A percentile compares a stretch with the other conserved stretches of the same genome.
Evolutionary conservation across 805 yeast species (phyloP).

Genomic region (Yarrowia sp.): DNA sequence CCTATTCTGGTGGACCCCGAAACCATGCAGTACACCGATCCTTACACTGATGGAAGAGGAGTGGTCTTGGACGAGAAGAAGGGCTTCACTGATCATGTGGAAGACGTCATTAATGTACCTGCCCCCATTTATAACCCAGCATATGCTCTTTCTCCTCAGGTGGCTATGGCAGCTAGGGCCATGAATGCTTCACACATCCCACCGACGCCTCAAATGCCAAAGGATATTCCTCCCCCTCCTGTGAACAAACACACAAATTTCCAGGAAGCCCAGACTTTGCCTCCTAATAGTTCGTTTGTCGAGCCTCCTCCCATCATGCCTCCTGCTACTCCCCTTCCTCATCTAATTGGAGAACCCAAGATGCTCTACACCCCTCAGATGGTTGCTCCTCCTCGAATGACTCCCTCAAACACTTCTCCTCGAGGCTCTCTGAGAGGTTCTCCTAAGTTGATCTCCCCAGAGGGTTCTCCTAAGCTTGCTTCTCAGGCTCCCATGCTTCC

Average conservation of each 20-base stretch:
- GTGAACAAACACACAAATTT: background rate
- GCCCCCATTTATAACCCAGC: constrained; percentile 10
- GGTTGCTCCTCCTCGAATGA: constrained; percentile 12
- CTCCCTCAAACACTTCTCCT: background rate
- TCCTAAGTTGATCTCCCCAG: background rate
- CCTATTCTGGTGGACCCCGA: constrained; percentile 9
- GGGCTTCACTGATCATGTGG: constrained; percentile 3
- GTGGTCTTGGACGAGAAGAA: background rate
- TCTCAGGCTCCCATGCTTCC: background rate
- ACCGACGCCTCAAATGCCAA: background rate
- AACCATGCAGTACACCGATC: constrained; percentile 9
- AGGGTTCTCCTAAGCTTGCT: background rate
- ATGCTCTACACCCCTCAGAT: constrained; percentile 2
- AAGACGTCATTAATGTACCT: background rate
- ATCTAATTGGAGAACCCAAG: background rate
- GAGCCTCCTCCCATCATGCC: constrained; percentile 4
- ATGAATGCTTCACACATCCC: background rate
- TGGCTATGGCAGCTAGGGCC: background rate
- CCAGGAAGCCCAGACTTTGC: background rate
- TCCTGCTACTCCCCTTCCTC: background rate
- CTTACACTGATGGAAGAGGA: background rate
- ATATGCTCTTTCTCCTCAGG: constrained; percentile 7
- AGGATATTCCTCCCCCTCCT: background rate
- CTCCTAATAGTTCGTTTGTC: background rate
- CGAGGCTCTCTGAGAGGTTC: background rate